Conservation (phyloP, 768 basidiomycete genomes). For the Xanthoconium purpureum region DNA sequence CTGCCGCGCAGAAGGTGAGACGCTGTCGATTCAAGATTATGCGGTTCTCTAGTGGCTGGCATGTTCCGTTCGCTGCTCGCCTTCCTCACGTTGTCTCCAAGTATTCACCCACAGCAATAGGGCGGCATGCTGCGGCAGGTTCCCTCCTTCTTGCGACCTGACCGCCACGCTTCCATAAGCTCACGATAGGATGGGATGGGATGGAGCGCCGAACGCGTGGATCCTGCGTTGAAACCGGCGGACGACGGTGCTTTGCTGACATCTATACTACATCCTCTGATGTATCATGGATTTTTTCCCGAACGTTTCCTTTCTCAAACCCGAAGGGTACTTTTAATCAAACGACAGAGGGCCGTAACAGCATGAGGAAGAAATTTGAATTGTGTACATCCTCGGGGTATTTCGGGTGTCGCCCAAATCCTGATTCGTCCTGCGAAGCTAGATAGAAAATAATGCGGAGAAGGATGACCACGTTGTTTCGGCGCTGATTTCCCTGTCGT, state of each 20-base stretch:
- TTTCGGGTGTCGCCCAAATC: conserved; percentile 4
- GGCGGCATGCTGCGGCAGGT: not conserved
- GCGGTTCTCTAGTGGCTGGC: not conserved
- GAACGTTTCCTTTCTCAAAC: conserved; percentile 1
- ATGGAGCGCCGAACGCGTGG: not conserved
- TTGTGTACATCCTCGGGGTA: conserved; percentile 2
- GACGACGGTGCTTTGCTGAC: not conserved
- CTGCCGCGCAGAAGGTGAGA: conserved; percentile 5
- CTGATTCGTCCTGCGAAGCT: conserved; percentile 3
- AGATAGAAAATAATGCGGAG: not conserved
- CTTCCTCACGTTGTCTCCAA: not conserved
- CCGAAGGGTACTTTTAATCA: not conserved
- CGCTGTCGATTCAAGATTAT: not conserved
- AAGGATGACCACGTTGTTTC: conserved; percentile 2
- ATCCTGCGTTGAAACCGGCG: not conserved
- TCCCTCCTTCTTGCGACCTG: not conserved
- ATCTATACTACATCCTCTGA: not conserved
- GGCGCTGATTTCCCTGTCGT: not conserved
- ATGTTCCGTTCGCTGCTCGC: not conserved
- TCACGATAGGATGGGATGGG: not conserved
- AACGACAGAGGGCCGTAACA: not conserved
- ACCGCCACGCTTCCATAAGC: not conserved
- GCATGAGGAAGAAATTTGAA: conserved; percentile 1
- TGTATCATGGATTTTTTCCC: not conserved
- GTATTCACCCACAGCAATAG: not conserved